phyloP scores from a whole-genome alignment of 495 filamentous ascomycete species.

The Podospora pseudopauciseta region DNA sequence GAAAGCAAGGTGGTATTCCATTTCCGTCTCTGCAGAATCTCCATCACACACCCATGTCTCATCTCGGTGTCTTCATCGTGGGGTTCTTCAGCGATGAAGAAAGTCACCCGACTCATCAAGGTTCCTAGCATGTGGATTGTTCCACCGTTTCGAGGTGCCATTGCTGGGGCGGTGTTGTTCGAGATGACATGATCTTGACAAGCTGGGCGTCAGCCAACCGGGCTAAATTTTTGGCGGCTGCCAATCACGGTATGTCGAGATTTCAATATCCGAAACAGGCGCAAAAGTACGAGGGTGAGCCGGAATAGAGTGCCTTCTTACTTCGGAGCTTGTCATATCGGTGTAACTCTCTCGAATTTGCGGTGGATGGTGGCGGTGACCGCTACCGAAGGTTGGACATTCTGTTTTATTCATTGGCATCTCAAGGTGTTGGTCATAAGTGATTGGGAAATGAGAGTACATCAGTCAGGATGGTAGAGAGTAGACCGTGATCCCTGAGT shows the following conservation, averaged over 20 bases:
- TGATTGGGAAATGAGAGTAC: background rate
- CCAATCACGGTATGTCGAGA: background rate
- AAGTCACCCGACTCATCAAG: background rate
- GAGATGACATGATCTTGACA: background rate
- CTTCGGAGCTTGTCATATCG: background rate
- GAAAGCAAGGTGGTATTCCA: slow-evolving; percentile 1
- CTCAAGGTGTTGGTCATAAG: background rate
- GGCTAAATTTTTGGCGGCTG: background rate
- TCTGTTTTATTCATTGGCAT: background rate
- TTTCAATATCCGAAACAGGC: background rate
- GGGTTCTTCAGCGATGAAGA: background rate
- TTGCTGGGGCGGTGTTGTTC: background rate
- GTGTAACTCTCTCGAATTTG: background rate
- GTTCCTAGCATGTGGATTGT: background rate
- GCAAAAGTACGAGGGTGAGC: background rate
- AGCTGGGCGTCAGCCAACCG: background rate
- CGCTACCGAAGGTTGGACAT: background rate
- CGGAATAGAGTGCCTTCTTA: background rate
- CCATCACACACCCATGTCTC: background rate
- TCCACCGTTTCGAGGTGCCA: background rate
- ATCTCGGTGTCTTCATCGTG: background rate
- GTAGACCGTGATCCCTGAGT: background rate
- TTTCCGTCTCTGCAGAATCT: background rate
- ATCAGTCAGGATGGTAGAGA: background rate
- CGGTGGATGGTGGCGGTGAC: background rate